These are phyloP conservation scores for Ophiognomonia clavigignenti-juglandacearum DNA, from an alignment of 2,329 filamentous ascomycete genomes.

Conservation along the genomic window DNA sequence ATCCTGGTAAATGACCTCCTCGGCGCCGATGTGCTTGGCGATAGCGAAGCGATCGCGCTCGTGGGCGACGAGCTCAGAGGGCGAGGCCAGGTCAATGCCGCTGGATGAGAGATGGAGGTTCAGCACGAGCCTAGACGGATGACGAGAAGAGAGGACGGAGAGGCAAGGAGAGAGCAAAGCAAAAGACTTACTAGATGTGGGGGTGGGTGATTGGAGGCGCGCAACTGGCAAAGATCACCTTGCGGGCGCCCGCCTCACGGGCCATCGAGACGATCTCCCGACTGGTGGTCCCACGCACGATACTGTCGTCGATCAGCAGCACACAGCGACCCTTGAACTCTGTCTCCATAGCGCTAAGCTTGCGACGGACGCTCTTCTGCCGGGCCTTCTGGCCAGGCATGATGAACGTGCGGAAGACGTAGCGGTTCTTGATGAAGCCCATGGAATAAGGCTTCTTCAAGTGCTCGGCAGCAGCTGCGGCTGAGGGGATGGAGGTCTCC, in stretches of 20 bases:
- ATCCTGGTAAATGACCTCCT: conserved; percentile 51
- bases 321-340: conserved; percentile 82
- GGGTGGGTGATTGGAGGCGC: conserved; percentile 78
- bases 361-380: conserved; percentile 82
- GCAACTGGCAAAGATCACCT: conserved; percentile 79
- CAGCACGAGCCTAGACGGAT: too few relatives aligned
- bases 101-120: background rate
- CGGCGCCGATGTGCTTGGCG: conserved; percentile 36
- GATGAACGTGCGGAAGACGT: conserved; percentile 69
- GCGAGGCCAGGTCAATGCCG: conserved; percentile 12
- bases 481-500: conserved; percentile 77
- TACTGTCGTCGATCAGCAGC: conserved; percentile 81
- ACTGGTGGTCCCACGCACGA: conserved; percentile 81
- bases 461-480: conserved; percentile 68
- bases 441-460: conserved; percentile 74
- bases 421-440: conserved; percentile 81
- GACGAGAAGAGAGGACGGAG: too few relatives aligned
- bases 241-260: conserved; percentile 73
- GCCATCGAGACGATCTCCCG: conserved; percentile 80
- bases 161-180: background rate
- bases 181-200: conserved; percentile 65
- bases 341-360: conserved; percentile 79
- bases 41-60: conserved; percentile 36
- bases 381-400: conserved; percentile 71
- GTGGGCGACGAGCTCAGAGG: conserved; percentile 35